phyloP scores from a whole-genome alignment of 2,329 filamentous ascomycete species.

The Alternaria sp. region DNA sequence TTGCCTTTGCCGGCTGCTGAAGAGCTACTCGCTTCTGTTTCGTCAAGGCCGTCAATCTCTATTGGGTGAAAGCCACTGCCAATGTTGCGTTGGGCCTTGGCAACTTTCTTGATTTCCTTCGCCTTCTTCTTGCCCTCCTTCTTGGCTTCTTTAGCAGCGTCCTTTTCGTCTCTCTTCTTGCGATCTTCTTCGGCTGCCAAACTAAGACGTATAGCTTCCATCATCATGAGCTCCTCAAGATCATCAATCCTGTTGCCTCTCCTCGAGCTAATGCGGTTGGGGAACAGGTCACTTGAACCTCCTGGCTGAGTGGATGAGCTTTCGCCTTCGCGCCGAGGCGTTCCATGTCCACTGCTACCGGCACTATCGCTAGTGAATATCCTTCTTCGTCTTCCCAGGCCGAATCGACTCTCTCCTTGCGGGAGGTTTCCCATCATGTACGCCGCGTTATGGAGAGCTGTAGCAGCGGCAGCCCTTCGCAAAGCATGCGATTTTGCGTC shows the following conservation, averaged over 20 bases:
- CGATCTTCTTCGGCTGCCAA: slow-evolving; percentile 93
- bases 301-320: slow-evolving; percentile 44
- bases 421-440: slow-evolving; percentile 78
- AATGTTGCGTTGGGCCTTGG: slow-evolving; percentile 71
- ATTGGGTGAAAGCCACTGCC: slow-evolving; percentile 58
- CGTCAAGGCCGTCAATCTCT: slow-evolving; percentile 62
- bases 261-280: slow-evolving; percentile 61
- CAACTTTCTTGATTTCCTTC: slow-evolving; percentile 71
- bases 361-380: slow-evolving; percentile 61
- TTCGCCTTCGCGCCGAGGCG: slow-evolving; percentile 52
- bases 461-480: slow-evolving; percentile 88
- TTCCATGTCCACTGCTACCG: slow-evolving; percentile 56
- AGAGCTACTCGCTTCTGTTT: slow-evolving; percentile 37
- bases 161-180: slow-evolving; percentile 85
- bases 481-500: slow-evolving; percentile 86
- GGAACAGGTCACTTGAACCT: slow-evolving; percentile 47
- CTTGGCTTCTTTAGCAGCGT: slow-evolving; percentile 82
- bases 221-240: slow-evolving; percentile 97
- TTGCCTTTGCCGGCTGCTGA: slow-evolving; percentile 58
- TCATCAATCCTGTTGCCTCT: slow-evolving; percentile 76
- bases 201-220: slow-evolving; percentile 91
- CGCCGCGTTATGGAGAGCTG: slow-evolving; percentile 91
- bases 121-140: slow-evolving; percentile 81
- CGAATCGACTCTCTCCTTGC: slow-evolving; percentile 61
- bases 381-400: slow-evolving; percentile 56